These are phyloP conservation scores for Glutinoglossum americanum DNA, from an alignment of 495 filamentous ascomycete genomes.

Conservation along the genomic window DNA sequence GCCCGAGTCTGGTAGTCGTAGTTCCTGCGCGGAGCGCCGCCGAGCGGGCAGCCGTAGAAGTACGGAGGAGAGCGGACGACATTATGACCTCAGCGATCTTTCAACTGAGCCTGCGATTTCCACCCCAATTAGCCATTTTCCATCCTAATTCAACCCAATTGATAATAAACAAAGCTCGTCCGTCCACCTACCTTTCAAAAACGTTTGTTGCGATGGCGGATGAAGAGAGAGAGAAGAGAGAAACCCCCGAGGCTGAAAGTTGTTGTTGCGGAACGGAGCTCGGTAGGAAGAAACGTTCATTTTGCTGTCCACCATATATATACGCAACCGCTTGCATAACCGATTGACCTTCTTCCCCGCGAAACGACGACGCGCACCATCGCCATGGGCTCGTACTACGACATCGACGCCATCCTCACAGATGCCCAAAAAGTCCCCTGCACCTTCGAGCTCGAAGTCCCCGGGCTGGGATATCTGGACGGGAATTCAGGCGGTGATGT, in stretches of 20 bases:
- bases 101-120: neutral
- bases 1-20: constrained; percentile 24
- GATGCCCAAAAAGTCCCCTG: constrained; percentile 95
- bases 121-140: neutral
- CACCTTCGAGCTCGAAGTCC: constrained; percentile 74
- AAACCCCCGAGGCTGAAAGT: too few species aligned
- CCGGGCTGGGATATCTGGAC: constrained; percentile 72
- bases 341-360: too few species aligned
- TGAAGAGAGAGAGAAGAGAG: too few species aligned
- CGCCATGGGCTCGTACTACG: constrained; percentile 95
- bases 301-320: too few species aligned
- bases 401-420: constrained; percentile 81
- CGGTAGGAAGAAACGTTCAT: too few species aligned
- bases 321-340: too few species aligned
- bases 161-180: too few species aligned
- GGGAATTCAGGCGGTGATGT: constrained; percentile 48
- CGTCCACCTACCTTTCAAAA: neutral
- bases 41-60: constrained; percentile 20
- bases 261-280: too few species aligned
- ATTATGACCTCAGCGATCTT: constrained; percentile 18
- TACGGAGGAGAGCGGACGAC: constrained; percentile 33
- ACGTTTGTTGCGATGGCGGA: neutral
- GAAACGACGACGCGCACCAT: too few species aligned
- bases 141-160: neutral
- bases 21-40: constrained; percentile 29